Base-by-base conservation (phyloP, 2,329 filamentous ascomycete genomes). In the Fusarium aywerte region DNA sequence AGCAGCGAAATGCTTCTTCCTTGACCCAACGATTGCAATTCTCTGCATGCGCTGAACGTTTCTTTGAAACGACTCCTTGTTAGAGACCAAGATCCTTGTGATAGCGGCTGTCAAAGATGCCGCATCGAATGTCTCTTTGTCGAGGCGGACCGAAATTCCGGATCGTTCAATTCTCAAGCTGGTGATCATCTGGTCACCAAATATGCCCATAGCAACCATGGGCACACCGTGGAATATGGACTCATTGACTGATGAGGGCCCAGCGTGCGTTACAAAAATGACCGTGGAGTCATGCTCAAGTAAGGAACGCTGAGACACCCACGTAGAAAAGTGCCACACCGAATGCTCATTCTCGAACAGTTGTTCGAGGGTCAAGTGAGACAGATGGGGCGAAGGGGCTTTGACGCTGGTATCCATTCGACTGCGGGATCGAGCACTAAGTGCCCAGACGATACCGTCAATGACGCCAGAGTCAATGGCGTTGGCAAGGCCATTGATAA, bases 211-310 rank as follows among this genome's bases (percentile, higher is more conserved):
- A 3, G 51, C 42, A 25, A 55, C 18, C 51, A 39, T 55, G 18
- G 51, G 51, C 4, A 55, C 42, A 25, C 51, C 51, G 13, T 55
- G 51, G 4, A 55, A 55, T 23, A 55, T 55, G 9, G 42, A 48
- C 9, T 55, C 51, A 25, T 55, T 55, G 4, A 55, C 51, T 15
- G 51, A 55, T 23, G 51, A 49, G 7, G 51, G 42, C 4, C 42
- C 51, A 25, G 42, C 18, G 20, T 55, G 51, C 16, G 51, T 55
- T 15, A 55, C 12, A 8, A 55, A 55, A 4, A 55, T 48, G 32
- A 25, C 20, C 23, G 51, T 48, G 1, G 42, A 55, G 3, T 16
- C 20, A 38, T 49, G 42, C 31, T 39, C 33, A 21, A 55, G 51
- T 5, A 48, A 3, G 4, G 51, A 25, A 39, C 51, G 51, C 33